A percentile compares a stretch with the other conserved stretches of the same genome.
Conservation (phyloP, 2,329 filamentous ascomycete species). For the Aspergillus persii region DNA sequence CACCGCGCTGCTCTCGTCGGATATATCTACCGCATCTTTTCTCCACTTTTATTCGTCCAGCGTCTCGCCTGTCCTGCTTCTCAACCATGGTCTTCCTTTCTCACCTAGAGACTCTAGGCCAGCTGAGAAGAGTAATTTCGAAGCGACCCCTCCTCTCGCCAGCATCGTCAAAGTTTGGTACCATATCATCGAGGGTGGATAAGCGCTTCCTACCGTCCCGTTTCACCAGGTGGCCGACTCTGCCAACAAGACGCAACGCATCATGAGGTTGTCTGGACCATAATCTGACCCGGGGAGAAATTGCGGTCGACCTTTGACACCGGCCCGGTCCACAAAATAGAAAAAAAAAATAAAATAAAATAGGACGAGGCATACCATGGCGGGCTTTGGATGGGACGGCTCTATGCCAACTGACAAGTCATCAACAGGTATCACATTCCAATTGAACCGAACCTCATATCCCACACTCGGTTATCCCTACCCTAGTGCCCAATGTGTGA, state of each 20-base stretch:
- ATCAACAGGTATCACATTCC: neutral
- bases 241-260: neutral
- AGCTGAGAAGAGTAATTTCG: neutral
- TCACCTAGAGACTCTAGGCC: neutral
- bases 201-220: slow-evolving; percentile 11
- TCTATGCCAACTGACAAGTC: neutral
- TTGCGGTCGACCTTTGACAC: neutral
- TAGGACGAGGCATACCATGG: neutral
- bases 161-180: slow-evolving; percentile 11
- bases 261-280: neutral
- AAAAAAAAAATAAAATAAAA: neutral
- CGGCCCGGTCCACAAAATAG: neutral
- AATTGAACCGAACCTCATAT: neutral
- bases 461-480: neutral
- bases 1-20: slow-evolving; percentile 8
- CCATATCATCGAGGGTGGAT: slow-evolving; percentile 16
- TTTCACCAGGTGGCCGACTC: neutral
- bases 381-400: neutral
- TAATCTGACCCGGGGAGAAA: neutral
- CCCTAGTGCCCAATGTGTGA: neutral
- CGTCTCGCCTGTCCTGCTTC: neutral
- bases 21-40: slow-evolving; percentile 9
- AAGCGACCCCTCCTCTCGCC: neutral
- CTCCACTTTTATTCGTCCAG: neutral
- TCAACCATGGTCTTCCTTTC: neutral